Conservation (phyloP, 805 yeast genomes). For the Geotrichum ghanense region DNA sequence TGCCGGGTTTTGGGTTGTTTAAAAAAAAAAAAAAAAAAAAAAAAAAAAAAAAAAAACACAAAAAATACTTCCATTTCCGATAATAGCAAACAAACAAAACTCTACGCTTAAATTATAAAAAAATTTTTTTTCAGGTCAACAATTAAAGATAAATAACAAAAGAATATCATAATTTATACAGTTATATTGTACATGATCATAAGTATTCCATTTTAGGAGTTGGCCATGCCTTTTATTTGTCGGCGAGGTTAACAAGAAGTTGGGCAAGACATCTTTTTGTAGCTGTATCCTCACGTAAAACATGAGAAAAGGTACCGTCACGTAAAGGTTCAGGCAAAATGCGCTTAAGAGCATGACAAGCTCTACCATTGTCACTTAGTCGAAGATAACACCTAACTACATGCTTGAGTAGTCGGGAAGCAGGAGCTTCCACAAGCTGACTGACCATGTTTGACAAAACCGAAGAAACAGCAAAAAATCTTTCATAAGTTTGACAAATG, state of each 20-base stretch:
- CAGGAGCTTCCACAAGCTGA: constrained; percentile 63
- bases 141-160: neutral
- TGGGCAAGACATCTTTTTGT: constrained; percentile 83
- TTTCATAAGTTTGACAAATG: constrained; percentile 89
- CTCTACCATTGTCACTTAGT: constrained; percentile 80
- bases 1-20: neutral
- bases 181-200: too few species aligned
- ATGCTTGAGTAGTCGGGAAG: constrained; percentile 81
- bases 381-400: constrained; percentile 90
- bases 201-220: too few species aligned
- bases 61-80: too few species aligned
- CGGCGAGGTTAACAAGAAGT: constrained; percentile 55
- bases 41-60: neutral
- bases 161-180: too few species aligned
- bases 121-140: neutral
- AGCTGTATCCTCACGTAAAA: constrained; percentile 75
- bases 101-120: too few species aligned
- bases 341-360: constrained; percentile 73
- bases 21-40: neutral
- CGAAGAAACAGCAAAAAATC: constrained; percentile 87
- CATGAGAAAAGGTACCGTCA: constrained; percentile 73
- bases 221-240: constrained; percentile 21
- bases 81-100: neutral
- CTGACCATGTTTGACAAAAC: constrained; percentile 83
- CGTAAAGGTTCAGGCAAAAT: constrained; percentile 79